A percentile compares a stretch with the other conserved stretches of the same genome.
These are phyloP conservation scores for Populus tremula DNA, from an alignment of 345 rosid species.

Conservation along the genomic window DNA sequence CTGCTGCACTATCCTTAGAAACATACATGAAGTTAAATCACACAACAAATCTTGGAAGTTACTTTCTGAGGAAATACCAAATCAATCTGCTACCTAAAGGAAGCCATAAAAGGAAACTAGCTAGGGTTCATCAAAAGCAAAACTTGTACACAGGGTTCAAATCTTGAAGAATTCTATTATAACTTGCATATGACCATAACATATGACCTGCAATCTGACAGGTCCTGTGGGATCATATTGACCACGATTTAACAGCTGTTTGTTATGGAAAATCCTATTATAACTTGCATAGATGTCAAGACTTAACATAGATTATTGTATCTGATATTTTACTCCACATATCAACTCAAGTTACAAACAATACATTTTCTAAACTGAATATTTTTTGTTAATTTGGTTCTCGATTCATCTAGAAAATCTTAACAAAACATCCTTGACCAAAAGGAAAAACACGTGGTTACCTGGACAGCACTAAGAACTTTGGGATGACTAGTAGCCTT, in stretches of 20 bases:
- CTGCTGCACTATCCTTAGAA: too few species aligned
- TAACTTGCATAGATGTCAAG: not conserved
- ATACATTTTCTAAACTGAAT: not conserved
- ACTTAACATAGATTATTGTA: not conserved
- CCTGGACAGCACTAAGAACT: conserved; percentile 48
- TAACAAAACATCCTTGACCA: not conserved
- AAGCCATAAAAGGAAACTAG: not conserved
- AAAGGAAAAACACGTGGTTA: conserved; percentile 11
- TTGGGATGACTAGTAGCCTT: conserved; percentile 29
- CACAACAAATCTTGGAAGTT: not conserved
- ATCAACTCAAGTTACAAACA: not conserved
- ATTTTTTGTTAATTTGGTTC: not conserved
- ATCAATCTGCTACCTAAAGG: not conserved
- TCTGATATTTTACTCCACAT: not conserved
- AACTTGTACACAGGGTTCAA: not conserved
- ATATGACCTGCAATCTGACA: not conserved
- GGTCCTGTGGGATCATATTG: not conserved
- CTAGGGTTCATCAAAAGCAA: not conserved
- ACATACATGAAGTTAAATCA: not conserved
- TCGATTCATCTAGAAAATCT: conserved; percentile 1
- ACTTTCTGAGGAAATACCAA: not conserved
- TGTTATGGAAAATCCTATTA: not conserved
- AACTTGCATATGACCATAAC: not conserved
- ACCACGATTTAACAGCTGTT: not conserved
- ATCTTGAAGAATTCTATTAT: not conserved